phyloP scores from a whole-genome alignment of 495 filamentous ascomycete species.

The Daldinia loculata region DNA sequence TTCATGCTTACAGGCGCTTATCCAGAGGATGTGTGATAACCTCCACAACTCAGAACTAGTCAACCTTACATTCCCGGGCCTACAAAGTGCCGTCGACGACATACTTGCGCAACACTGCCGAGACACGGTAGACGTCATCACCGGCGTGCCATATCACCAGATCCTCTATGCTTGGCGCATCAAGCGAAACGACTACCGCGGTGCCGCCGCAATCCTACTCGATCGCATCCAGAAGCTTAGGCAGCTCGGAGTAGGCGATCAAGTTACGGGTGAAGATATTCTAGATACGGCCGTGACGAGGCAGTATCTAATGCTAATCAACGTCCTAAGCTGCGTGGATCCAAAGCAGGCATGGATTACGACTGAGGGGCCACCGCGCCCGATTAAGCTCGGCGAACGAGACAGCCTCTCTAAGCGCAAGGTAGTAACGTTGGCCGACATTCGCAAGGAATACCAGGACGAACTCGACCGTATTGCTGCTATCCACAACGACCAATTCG shows the following conservation, averaged over 20 bases:
- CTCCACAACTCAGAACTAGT: slow-evolving; percentile 74
- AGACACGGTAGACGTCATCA: slow-evolving; percentile 63
- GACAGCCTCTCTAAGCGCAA: slow-evolving; percentile 53
- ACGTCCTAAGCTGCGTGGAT: slow-evolving; percentile 84
- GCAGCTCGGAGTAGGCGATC: slow-evolving; percentile 57
- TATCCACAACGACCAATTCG: slow-evolving; percentile 67
- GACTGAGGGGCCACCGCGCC: slow-evolving; percentile 49
- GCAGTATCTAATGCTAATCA: slow-evolving; percentile 86
- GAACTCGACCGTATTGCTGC: slow-evolving; percentile 81
- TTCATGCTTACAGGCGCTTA: slow-evolving; percentile 68
- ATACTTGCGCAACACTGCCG: slow-evolving; percentile 71
- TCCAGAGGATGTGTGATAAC: slow-evolving; percentile 74
- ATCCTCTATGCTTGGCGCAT: slow-evolving; percentile 91
- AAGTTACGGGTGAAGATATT: slow-evolving; percentile 58
- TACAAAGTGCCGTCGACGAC: slow-evolving; percentile 80
- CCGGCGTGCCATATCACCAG: slow-evolving; percentile 74
- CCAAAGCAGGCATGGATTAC: slow-evolving; percentile 78
- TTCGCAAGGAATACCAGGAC: slow-evolving; percentile 83
- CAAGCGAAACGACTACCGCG: slow-evolving; percentile 82
- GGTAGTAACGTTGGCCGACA: slow-evolving; percentile 82
- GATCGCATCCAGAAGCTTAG: slow-evolving; percentile 65
- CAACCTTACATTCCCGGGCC: slow-evolving; percentile 76
- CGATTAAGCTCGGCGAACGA: slow-evolving; percentile 29
- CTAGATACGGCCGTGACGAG: slow-evolving; percentile 65
- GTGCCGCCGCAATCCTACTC: slow-evolving; percentile 80